These are phyloP conservation scores for Lablab purpureus DNA, from an alignment of 306 rosid species.

Conservation along the genomic window DNA sequence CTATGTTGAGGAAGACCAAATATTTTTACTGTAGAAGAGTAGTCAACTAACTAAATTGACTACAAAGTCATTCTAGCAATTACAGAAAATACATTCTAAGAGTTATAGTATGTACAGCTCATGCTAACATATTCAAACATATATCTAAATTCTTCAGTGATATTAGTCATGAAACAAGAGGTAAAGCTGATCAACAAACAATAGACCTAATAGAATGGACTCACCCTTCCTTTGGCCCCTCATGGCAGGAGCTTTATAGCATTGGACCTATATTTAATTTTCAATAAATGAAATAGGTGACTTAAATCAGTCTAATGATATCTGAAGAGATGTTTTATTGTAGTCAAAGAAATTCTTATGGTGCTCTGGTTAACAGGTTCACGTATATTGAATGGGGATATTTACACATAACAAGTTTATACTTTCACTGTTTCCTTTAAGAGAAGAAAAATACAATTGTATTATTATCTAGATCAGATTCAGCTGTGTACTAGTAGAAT, in stretches of 20 bases:
- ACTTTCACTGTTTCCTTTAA: background rate
- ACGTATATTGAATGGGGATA: background rate
- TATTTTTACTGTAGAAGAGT: no score
- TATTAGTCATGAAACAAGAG: background rate
- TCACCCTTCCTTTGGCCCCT: background rate
- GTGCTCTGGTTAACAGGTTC: background rate
- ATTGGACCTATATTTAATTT: background rate
- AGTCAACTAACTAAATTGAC: no score
- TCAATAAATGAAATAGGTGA: conserved; percentile 14
- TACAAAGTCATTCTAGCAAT: no score
- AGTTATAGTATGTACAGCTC: no score
- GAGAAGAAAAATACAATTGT: background rate
- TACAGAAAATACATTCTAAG: no score
- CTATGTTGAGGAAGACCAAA: no score
- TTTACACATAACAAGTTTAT: background rate
- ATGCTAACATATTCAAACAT: background rate
- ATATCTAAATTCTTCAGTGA: conserved; percentile 10
- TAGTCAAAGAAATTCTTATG: conserved; percentile 5
- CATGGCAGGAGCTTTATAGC: background rate
- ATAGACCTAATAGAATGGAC: background rate
- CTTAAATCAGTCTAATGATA: conserved; percentile 16
- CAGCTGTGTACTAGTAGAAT: conserved; percentile 20
- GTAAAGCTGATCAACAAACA: background rate
- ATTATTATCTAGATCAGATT: conserved; percentile 16
- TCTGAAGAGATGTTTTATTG: background rate